These are phyloP conservation scores for Bremia lactucae DNA, from an alignment of 352 stramenopile species.

Conservation along the genomic window DNA sequence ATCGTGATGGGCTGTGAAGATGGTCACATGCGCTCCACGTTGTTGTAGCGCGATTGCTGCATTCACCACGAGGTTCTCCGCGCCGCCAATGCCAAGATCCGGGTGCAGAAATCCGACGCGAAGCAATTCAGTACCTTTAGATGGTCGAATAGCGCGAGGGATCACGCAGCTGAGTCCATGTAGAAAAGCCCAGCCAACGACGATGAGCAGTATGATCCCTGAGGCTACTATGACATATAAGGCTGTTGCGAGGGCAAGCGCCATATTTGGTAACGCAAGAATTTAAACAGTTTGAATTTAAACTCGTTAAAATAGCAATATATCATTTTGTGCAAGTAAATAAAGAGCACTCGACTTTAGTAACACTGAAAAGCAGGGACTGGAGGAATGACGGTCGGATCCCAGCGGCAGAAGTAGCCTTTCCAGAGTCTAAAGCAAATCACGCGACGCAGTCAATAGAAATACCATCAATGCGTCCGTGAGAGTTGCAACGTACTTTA, in stretches of 20 bases:
- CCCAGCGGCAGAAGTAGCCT: slow-evolving; percentile 78
- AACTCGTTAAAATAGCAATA: slow-evolving; percentile 1
- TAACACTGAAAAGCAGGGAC: slow-evolving; percentile 65
- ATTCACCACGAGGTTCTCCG: slow-evolving; percentile 91
- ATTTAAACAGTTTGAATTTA: neutral
- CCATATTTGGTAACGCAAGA: slow-evolving; percentile 14
- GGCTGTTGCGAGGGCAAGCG: slow-evolving; percentile 6
- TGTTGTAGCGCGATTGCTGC: slow-evolving; percentile 82
- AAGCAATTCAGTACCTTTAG: slow-evolving; percentile 12
- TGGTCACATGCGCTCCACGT: slow-evolving; percentile 69
- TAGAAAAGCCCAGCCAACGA: slow-evolving; percentile 17
- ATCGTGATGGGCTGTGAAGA: slow-evolving; percentile 96
- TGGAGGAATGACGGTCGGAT: slow-evolving; percentile 64
- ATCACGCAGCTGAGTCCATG: slow-evolving; percentile 18
- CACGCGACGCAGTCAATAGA: neutral
- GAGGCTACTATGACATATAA: slow-evolving; percentile 9
- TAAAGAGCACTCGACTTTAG: too few relatives aligned
- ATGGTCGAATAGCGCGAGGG: slow-evolving; percentile 5
- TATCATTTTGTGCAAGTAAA: neutral
- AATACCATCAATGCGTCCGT: too few relatives aligned
- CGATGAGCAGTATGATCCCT: slow-evolving; percentile 13
- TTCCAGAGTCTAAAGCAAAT: slow-evolving; percentile 54
- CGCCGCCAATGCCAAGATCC: slow-evolving; percentile 96
- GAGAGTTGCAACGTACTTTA: slow-evolving; percentile 69
- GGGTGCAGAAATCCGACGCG: slow-evolving; percentile 94